phyloP scores from a whole-genome alignment of 2,329 filamentous ascomycete genomes.

The Ascochyta clinopodiicola region DNA sequence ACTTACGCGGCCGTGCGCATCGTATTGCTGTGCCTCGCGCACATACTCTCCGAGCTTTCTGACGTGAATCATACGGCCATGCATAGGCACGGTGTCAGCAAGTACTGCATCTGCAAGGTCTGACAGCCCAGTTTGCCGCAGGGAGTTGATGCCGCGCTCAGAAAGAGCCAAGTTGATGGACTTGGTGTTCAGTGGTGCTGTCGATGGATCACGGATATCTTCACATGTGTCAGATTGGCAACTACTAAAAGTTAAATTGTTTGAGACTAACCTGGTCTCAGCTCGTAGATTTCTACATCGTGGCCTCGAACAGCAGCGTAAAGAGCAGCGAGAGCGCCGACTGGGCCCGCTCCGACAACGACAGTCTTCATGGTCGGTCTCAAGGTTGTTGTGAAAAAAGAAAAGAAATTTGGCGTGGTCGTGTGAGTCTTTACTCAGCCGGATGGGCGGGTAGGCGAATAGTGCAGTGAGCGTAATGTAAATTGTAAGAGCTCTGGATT shows the following conservation, averaged over 20 bases:
- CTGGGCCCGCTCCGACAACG: conserved; percentile 89
- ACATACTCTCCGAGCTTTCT: conserved; percentile 70
- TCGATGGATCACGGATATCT: conserved; percentile 88
- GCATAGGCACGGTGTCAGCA: conserved; percentile 84
- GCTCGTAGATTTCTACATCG: conserved; percentile 91
- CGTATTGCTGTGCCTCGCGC: conserved; percentile 85
- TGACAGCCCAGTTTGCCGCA: conserved; percentile 71
- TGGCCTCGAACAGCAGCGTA: conserved; percentile 90
- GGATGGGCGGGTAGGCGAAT: conserved; percentile 11
- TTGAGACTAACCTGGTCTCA: conserved; percentile 76
- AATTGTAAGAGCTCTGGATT: conserved; percentile 14
- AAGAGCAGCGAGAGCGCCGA: conserved; percentile 87
- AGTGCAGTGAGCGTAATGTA: conserved; percentile 13
- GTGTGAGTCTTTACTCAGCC: conserved; percentile 13
- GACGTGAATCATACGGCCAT: conserved; percentile 95
- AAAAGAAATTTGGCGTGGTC: conserved; percentile 8
- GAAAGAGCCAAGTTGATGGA: conserved; percentile 98
- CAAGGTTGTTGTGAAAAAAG: conserved; percentile 2
- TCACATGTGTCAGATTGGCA: background rate
- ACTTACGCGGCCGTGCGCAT: conserved; percentile 81
- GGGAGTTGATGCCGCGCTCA: conserved; percentile 89
- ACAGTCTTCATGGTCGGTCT: conserved; percentile 65
- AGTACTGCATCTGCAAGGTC: conserved; percentile 77
- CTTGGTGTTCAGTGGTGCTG: conserved; percentile 88
- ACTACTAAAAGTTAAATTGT: background rate